These are phyloP conservation scores for Annulohypoxylon nitens DNA, from an alignment of 495 filamentous ascomycete species.

Conservation along the genomic window DNA sequence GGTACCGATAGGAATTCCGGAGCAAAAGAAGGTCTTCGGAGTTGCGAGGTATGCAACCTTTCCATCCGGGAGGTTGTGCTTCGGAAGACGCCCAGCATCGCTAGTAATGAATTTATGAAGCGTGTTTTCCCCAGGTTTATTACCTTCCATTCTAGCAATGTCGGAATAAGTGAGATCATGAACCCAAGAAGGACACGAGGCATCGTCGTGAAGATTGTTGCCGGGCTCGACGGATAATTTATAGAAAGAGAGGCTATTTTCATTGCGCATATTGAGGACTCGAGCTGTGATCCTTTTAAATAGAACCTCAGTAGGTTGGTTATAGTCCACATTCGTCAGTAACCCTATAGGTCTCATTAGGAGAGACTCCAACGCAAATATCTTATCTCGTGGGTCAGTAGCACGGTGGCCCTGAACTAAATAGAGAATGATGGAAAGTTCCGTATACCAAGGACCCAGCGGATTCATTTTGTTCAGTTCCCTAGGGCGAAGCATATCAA, in stretches of 20 bases:
- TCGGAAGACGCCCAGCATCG: no score
- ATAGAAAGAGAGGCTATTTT: neutral
- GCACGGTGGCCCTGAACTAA: neutral
- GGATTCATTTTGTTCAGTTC: no score
- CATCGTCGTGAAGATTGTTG: neutral
- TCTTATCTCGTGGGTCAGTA: conserved; percentile 13
- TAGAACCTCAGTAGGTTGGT: neutral
- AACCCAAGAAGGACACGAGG: conserved; percentile 4
- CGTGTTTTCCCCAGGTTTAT: no score
- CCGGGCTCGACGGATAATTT: neutral
- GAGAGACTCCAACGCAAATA: conserved; percentile 12
- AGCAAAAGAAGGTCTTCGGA: neutral
- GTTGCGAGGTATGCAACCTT: neutral
- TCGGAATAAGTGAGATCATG: conserved; percentile 11
- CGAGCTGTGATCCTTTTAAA: conserved; percentile 17
- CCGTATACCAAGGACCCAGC: no score
- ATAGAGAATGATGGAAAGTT: neutral
- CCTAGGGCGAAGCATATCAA: no score
- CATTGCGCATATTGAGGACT: neutral
- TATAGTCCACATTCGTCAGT: conserved; percentile 6
- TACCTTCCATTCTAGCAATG: no score
- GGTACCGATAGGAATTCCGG: neutral
- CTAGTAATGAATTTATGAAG: no score
- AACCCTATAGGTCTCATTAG: neutral
- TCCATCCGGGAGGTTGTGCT: neutral